Evolutionary conservation across 2,329 filamentous ascomycete species (phyloP).

Genomic region (Botryotinia narcissicola): DNA sequence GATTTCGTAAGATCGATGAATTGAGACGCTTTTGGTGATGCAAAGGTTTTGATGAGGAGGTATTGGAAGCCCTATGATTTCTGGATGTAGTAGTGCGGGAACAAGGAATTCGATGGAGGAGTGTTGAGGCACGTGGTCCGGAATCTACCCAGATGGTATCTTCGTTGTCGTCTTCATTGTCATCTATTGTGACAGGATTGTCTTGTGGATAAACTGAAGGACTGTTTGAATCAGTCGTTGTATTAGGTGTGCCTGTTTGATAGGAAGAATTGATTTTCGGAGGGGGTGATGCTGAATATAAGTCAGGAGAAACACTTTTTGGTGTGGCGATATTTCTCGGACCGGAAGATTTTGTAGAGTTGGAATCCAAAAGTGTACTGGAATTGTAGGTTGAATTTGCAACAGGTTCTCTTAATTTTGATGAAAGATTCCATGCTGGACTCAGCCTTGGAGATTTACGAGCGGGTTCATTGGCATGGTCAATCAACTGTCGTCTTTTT

Average conservation of each 20-base stretch:
- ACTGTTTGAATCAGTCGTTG: background rate
- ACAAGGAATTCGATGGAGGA: background rate
- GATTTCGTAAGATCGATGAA: background rate
- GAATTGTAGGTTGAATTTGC: background rate
- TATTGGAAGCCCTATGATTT: background rate
- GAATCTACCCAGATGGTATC: background rate
- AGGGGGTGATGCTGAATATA: background rate
- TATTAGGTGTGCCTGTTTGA: background rate
- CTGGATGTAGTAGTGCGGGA: background rate
- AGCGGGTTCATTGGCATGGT: background rate
- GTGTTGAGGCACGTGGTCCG: background rate
- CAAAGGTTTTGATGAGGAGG: background rate
- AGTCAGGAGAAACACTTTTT: background rate
- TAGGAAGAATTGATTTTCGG: background rate
- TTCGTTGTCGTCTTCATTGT: background rate
- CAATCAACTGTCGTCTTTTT: background rate
- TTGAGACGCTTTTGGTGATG: background rate
- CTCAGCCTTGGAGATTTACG: constrained; percentile 1
- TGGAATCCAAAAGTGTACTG: too few relatives aligned
- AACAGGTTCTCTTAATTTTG: background rate
- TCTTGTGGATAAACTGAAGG: background rate
- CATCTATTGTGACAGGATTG: background rate
- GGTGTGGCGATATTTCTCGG: background rate
- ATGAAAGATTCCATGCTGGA: background rate
- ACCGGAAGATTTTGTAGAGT: background rate